Evolutionary conservation across 2,329 filamentous ascomycete genomes (phyloP), one percentile per base, ranked within the genome.

Genomic region (Pseudocercospora ulei): DNA sequence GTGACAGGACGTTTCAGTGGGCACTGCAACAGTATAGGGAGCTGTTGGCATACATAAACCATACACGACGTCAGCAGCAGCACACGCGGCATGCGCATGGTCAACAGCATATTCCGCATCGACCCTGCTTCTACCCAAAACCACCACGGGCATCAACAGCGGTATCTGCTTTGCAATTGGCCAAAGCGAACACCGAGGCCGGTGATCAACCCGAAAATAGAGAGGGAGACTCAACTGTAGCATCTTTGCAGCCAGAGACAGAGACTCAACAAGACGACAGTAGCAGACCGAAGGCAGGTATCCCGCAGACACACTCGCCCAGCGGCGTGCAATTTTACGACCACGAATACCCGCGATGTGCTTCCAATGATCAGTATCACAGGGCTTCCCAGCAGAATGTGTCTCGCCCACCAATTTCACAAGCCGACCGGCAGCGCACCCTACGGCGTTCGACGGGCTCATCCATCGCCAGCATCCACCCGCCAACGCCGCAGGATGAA

Each of bases 101-200:
- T 14, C 53, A 53, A 13, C 61, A 64, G 13, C 65, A 66, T 24
- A 55, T 64, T 8, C 46, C 64, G 14, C 52, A 65, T 27, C 70
- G 73, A 49, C 73, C 73, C 2, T 70, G 66, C 43, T 76, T 78
- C 35, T 78, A 73, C 40, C 75, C 75, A 0, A 75, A 71, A 50
- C 75, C 75, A 18, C 75, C 75, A 11, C 69, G 70, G 29, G 70
- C 75, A 48, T 71, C 72, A 17, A 65, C 65, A 8, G 63, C 70
- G 9, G 68, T 70, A 47, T 67, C 71, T 38, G 67, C 65, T 2
- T 31, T 42, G n/a, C 41, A 43, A 24, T 20, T 43, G 7, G 29
- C 43, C 4, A 45, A 36, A 16, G 28, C 13, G 7, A 43, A 38
- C 13, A 23, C 24, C 8, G 43, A 44, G 13, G 17, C 19, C n/a